Evolutionary conservation across 1,284 basidiomycete genomes (phyloP), one percentile per base, ranked within the genome.

Genomic region (Rhodotorula mucilaginosa): DNA sequence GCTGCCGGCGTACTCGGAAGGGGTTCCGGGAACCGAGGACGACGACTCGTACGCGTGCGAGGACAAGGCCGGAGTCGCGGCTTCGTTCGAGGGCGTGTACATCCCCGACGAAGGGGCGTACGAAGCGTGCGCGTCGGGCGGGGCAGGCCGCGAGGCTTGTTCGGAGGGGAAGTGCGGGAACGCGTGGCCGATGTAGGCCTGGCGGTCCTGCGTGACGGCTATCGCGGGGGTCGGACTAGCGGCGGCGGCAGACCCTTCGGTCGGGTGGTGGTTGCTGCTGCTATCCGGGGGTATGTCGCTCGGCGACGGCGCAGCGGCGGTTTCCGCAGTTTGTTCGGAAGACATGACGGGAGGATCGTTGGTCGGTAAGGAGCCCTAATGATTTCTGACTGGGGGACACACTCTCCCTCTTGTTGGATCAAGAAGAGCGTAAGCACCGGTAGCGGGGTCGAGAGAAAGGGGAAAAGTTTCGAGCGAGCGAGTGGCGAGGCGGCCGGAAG

Each of bases 51-150:
- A 29, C 10, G 47, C 26, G 31, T 21, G 29, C n/a, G 49, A 44
- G 31, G 64, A 65, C 57, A 65, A 49, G n/a, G 64, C 64, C 23
- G 64, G 64, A 10, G 64, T 65, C 16, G 34, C 26, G 47, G 57
- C 58, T n/a, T 29, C 58, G 57, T 57, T 59, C 34, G 63, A 64
- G 34, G 64, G 64, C 16, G 64, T 65, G 34, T 49, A 12, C 21
- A 58, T 29, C 46, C 54, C 64, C 26, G 54, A 64, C 5, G 39
- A 51, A 4, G 47, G n/a, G 10, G 46, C 39, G 26, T 54, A 56
- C 39, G 62, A 64, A 26, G 59, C n/a, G 57, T 39, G 57, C 39
- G 61, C 23, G 61, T 16, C n/a, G 16, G 48, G 31, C 21, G 61
- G 49, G 18, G 48, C 31, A 31, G 31, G 59, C 18, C 26, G 59